phyloP scores from a whole-genome alignment of 2,329 filamentous ascomycete genomes.

The Sclerotinia subarctica region DNA sequence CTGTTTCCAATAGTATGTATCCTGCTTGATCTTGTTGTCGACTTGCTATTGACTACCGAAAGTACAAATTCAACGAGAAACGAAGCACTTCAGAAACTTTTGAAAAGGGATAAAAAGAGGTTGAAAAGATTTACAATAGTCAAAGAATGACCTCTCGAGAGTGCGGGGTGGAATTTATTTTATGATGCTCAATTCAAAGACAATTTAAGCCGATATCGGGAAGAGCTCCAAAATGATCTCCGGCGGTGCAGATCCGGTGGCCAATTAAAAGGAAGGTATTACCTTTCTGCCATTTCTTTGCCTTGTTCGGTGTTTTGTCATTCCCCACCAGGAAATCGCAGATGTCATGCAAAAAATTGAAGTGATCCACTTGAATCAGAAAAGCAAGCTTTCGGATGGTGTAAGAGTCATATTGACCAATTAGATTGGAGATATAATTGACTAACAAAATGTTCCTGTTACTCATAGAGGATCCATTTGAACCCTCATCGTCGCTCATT shows the following conservation, averaged over 20 bases:
- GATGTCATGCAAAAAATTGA: neutral
- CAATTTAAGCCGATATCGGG: constrained; percentile 20
- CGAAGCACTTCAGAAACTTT: neutral
- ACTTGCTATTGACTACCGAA: neutral
- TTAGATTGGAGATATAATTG: neutral
- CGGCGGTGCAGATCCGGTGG: neutral
- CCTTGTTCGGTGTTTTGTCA: neutral
- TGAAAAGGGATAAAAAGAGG: neutral
- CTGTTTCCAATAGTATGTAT: neutral
- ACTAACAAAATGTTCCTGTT: neutral
- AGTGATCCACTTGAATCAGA: neutral
- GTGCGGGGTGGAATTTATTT: constrained; percentile 16
- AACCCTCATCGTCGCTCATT: neutral
- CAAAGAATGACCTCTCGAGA: neutral
- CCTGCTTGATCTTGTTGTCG: neutral
- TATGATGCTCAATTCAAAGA: constrained; percentile 22
- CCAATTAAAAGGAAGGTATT: neutral
- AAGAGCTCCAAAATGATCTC: neutral
- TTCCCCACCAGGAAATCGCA: too few species aligned
- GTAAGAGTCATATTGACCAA: neutral
- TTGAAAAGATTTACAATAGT: neutral
- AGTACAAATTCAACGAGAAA: neutral
- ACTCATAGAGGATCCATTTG: neutral
- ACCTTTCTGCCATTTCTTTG: constrained; percentile 2
- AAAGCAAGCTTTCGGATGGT: neutral